These are phyloP conservation scores for Epichloe glyceriae DNA, from an alignment of 2,329 filamentous ascomycete species.

Conservation along the genomic window DNA sequence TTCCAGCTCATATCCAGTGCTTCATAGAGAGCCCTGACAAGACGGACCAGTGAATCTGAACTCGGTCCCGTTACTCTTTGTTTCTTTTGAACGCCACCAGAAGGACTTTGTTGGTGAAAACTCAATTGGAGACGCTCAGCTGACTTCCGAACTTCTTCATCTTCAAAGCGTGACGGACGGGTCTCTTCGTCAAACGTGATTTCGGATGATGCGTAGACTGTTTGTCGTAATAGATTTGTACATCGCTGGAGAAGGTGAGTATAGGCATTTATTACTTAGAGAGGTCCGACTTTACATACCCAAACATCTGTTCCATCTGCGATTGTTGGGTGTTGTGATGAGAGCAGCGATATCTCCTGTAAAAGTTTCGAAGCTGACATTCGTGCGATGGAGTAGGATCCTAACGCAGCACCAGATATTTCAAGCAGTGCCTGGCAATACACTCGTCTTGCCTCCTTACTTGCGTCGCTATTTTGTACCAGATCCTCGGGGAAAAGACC, in stretches of 20 bases:
- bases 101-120: constrained; percentile 10
- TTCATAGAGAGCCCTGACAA: constrained; percentile 15
- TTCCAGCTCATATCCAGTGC: constrained; percentile 15
- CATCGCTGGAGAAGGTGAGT: constrained; percentile 18
- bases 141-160: constrained; percentile 15
- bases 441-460: constrained; percentile 17
- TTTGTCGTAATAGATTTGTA: constrained; percentile 16
- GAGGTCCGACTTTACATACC: constrained; percentile 17
- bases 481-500: constrained; percentile 20
- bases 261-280: not conserved
- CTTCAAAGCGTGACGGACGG: constrained; percentile 18
- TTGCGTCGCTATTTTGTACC: constrained; percentile 14
- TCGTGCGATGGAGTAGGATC: constrained; percentile 22
- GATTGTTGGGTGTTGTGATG: constrained; percentile 18
- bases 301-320: constrained; percentile 26
- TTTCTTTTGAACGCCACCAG: constrained; percentile 14
- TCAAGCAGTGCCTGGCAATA: constrained; percentile 26
- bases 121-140: constrained; percentile 18
- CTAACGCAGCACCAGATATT: constrained; percentile 24
- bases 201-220: constrained; percentile 10
- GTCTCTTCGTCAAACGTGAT: constrained; percentile 12
- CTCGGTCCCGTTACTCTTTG: constrained; percentile 14
- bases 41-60: constrained; percentile 9
- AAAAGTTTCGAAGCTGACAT: constrained; percentile 30
- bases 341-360: constrained; percentile 26